A percentile compares a stretch with the other conserved stretches of the same genome.
phyloP scores from a whole-genome alignment of 2,329 filamentous ascomycete species.

The Fusarium sp. region DNA sequence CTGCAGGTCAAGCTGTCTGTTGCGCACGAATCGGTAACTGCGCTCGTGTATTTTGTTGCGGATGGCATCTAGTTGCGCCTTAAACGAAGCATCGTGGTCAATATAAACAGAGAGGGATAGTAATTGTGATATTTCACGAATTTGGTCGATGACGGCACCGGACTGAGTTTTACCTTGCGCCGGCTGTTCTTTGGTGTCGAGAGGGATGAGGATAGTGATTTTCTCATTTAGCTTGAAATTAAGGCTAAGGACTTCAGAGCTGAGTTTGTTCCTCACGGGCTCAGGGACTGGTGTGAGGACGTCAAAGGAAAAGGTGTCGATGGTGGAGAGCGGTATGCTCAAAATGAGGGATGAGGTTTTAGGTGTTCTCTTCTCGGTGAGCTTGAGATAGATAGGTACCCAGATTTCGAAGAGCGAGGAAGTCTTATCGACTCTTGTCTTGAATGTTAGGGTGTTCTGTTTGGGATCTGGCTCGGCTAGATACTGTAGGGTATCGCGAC shows the following conservation, averaged over 20 bases:
- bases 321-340: neutral
- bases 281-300: neutral
- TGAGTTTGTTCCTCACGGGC: neutral
- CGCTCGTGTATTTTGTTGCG: neutral
- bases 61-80: rapidly evolving
- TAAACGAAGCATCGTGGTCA: neutral
- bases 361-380: neutral
- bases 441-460: neutral
- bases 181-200: neutral
- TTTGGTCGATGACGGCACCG: rapidly evolving
- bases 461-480: neutral
- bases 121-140: neutral
- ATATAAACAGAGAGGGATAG: neutral
- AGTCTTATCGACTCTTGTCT: rapidly evolving
- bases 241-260: rapidly evolving
- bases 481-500: neutral
- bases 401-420: neutral
- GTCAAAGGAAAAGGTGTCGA: rapidly evolving
- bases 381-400: neutral
- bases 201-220: neutral
- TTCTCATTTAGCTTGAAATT: neutral
- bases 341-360: neutral
- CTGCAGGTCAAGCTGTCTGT: neutral
- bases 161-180: rapidly evolving
- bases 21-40: neutral